These are phyloP conservation scores for Crucihimalaya himalaica DNA, from an alignment of 345 rosid genomes.

Conservation along the genomic window DNA sequence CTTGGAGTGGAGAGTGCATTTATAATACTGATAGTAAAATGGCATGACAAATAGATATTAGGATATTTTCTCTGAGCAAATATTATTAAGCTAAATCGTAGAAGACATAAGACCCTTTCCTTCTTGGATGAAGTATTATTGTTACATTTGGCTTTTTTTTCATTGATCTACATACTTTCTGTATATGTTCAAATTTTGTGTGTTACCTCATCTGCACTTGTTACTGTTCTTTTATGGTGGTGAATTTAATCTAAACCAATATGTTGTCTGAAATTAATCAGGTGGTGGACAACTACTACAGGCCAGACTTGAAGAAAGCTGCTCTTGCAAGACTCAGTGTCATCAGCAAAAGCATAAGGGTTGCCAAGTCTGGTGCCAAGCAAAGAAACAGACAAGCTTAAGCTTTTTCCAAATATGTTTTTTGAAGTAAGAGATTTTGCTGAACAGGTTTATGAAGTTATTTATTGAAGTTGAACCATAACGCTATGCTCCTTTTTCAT, in stretches of 20 bases:
- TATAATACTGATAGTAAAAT: not conserved
- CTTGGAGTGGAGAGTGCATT: not conserved
- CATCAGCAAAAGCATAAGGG: constrained; percentile 78
- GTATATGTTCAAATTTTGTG: not conserved
- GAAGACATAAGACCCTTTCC: no score
- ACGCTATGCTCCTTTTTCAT: constrained; percentile 17
- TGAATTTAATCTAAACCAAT: not conserved
- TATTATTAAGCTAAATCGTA: not conserved
- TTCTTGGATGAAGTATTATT: constrained; percentile 29
- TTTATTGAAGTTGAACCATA: constrained; percentile 25
- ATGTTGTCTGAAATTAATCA: constrained; percentile 26
- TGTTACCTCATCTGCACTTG: no score
- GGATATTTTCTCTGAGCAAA: not conserved
- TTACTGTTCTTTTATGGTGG: no score
- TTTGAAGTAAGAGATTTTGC: constrained; percentile 36
- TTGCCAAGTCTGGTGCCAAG: constrained; percentile 86
- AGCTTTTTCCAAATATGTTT: not conserved
- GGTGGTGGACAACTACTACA: constrained; percentile 84
- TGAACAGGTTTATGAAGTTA: constrained; percentile 20
- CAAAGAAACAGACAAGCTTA: constrained; percentile 81
- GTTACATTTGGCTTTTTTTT: constrained; percentile 43
- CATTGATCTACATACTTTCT: not conserved
- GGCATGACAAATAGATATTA: not conserved
- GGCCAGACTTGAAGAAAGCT: constrained; percentile 85
- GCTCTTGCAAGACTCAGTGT: constrained; percentile 89